A percentile compares a stretch with the other conserved stretches of the same genome.
These are phyloP conservation scores for Fusarium drepaniforme DNA, from an alignment of 2,329 filamentous ascomycete genomes.

Conservation along the genomic window DNA sequence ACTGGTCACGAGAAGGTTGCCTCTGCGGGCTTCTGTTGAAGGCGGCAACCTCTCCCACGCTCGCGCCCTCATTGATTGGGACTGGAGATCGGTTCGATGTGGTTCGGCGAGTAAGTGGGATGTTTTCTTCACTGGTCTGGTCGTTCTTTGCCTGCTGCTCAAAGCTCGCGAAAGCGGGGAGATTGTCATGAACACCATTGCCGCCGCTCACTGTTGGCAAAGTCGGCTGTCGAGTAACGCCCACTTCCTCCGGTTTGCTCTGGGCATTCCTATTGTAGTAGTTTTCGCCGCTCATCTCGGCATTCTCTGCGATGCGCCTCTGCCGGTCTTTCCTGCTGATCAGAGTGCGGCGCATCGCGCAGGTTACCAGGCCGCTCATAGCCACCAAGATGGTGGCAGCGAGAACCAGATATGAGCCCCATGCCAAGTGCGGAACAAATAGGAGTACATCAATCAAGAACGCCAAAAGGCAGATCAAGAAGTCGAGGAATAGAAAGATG, in stretches of 20 bases:
- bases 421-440: slow-evolving; percentile 93
- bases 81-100: slow-evolving; percentile 69
- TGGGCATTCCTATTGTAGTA: slow-evolving; percentile 82
- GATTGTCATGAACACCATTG: slow-evolving; percentile 61
- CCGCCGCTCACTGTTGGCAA: slow-evolving; percentile 69
- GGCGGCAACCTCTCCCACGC: slow-evolving; percentile 49
- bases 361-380: slow-evolving; percentile 86
- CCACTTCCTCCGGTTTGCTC: slow-evolving; percentile 58
- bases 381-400: slow-evolving; percentile 89
- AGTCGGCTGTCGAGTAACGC: slow-evolving; percentile 65
- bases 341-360: slow-evolving; percentile 92
- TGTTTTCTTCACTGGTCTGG: slow-evolving; percentile 74
- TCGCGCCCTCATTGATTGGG: slow-evolving; percentile 55
- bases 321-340: slow-evolving; percentile 94
- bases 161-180: slow-evolving; percentile 72
- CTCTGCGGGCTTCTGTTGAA: slow-evolving; percentile 50
- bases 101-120: slow-evolving; percentile 76
- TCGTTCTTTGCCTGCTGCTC: slow-evolving; percentile 75
- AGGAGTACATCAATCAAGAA: slow-evolving; percentile 95
- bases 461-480: slow-evolving; percentile 85
- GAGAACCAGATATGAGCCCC: slow-evolving; percentile 94
- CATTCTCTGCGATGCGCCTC: slow-evolving; percentile 91
- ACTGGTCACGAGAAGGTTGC: slow-evolving; percentile 69
- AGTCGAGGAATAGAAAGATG: slow-evolving; percentile 86
- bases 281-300: slow-evolving; percentile 96